These are phyloP conservation scores for Boletus sensibilis DNA, from an alignment of 768 basidiomycete genomes.

Conservation along the genomic window DNA sequence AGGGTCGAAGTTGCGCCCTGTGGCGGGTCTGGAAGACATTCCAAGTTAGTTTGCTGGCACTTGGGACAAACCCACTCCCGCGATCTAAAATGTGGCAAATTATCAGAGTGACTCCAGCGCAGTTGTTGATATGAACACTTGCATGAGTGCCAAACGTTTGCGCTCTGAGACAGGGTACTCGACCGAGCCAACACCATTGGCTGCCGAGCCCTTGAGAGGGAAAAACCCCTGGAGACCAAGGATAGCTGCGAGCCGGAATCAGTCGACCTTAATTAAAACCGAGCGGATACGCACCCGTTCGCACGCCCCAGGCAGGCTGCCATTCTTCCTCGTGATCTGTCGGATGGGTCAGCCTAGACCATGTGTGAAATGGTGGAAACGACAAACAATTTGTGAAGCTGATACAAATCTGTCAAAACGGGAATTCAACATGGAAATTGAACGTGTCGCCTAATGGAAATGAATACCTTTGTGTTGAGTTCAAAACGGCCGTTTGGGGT, in stretches of 20 bases:
- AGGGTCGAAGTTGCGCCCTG: slow-evolving; percentile 17
- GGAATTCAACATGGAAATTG: slow-evolving; percentile 5
- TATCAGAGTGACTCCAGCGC: slow-evolving; percentile 9
- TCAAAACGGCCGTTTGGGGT: slow-evolving; percentile 98
- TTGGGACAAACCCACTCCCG: slow-evolving; percentile 78
- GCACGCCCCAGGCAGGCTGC: slow-evolving; percentile 98
- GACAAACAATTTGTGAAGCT: slow-evolving; percentile 85
- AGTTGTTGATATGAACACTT: slow-evolving; percentile 34
- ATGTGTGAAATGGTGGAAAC: slow-evolving; percentile 14
- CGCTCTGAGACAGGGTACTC: slow-evolving; percentile 75
- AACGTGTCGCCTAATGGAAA: slow-evolving; percentile 14
- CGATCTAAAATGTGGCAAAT: slow-evolving; percentile 48
- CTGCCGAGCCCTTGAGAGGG: slow-evolving; percentile 82
- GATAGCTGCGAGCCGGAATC: slow-evolving; percentile 54
- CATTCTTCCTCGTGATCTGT: slow-evolving; percentile 93
- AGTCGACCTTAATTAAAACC: slow-evolving; percentile 12
- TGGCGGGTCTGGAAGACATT: slow-evolving; percentile 67
- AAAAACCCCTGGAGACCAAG: slow-evolving; percentile 89
- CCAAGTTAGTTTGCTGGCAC: slow-evolving; percentile 65
- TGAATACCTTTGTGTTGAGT: slow-evolving; percentile 84
- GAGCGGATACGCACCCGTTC: slow-evolving; percentile 63
- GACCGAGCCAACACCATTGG: slow-evolving; percentile 83
- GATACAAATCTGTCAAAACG: slow-evolving; percentile 70
- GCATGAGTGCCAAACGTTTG: slow-evolving; percentile 76
- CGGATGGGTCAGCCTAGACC: slow-evolving; percentile 30